A percentile compares a stretch with the other conserved stretches of the same genome.
Evolutionary conservation across 2,329 filamentous ascomycete genomes (phyloP).

Genomic region (Apiospora marii): DNA sequence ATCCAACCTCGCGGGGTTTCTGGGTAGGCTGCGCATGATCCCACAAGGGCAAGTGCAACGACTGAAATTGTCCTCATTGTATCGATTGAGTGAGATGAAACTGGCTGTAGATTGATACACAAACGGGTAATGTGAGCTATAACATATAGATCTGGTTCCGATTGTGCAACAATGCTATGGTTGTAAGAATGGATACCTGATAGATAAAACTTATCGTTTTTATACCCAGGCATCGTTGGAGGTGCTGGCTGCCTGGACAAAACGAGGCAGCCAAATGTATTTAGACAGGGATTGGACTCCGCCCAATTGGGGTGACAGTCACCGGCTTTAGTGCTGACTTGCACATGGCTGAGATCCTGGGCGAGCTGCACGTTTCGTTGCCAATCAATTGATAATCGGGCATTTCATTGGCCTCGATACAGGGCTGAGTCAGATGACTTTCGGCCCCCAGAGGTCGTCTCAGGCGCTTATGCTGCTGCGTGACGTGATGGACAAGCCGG

Average conservation of each 20-base stretch:
- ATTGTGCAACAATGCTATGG: background rate
- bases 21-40: background rate
- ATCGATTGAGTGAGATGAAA: background rate
- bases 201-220: background rate
- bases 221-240: background rate
- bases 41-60: background rate
- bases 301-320: background rate
- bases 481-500: background rate
- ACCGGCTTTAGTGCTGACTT: background rate
- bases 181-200: background rate
- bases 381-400: background rate
- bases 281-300: background rate
- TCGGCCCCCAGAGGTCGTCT: background rate
- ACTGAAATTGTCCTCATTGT: background rate
- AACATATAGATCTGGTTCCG: background rate
- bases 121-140: background rate
- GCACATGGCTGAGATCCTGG: background rate
- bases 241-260: background rate
- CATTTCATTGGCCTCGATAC: background rate
- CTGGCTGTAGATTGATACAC: background rate
- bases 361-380: background rate
- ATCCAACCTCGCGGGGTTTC: background rate
- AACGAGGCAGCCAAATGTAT: background rate
- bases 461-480: background rate
- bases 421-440: background rate